These are phyloP conservation scores for Halteria grandinella DNA, from an alignment of 73 alveolate species.

Conservation along the genomic window DNA sequence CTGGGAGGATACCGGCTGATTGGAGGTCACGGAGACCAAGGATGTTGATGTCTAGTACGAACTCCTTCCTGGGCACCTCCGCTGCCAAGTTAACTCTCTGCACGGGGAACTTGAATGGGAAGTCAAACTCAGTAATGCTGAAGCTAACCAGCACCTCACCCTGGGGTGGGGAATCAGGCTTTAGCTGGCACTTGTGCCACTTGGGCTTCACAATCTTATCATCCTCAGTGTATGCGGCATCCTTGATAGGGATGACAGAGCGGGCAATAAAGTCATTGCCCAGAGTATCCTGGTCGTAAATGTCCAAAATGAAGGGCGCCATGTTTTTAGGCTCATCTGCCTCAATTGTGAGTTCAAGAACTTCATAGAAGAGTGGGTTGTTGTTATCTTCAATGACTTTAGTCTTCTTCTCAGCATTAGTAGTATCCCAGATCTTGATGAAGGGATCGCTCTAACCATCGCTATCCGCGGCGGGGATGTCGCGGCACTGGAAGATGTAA, in stretches of 20 bases:
- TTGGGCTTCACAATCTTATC: slow-evolving; percentile 43
- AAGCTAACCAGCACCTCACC: slow-evolving; percentile 75
- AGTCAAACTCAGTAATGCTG: slow-evolving; percentile 47
- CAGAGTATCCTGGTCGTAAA: slow-evolving; percentile 60
- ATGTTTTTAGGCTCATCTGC: slow-evolving; percentile 39
- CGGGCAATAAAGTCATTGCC: slow-evolving; percentile 64
- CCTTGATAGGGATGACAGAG: slow-evolving; percentile 26
- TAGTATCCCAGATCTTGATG: slow-evolving; percentile 59
- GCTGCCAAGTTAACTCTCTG: slow-evolving; percentile 42
- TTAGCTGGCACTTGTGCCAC: not conserved
- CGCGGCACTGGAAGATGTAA: slow-evolving; percentile 64
- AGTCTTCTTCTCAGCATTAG: slow-evolving; percentile 34
- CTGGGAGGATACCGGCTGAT: slow-evolving; percentile 80
- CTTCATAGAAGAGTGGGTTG: slow-evolving; percentile 79
- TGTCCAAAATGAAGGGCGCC: slow-evolving; percentile 68
- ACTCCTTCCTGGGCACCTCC: slow-evolving; percentile 47
- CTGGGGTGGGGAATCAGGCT: slow-evolving; percentile 53
- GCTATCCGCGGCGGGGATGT: slow-evolving; percentile 69
- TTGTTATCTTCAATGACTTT: slow-evolving; percentile 54
- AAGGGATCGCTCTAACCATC: slow-evolving; percentile 76
- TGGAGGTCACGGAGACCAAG: slow-evolving; percentile 82
- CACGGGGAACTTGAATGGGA: slow-evolving; percentile 1
- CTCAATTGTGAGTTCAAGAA: slow-evolving; percentile 47
- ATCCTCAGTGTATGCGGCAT: slow-evolving; percentile 26
- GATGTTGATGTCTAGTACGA: slow-evolving; percentile 68